phyloP scores from a whole-genome alignment of 495 filamentous ascomycete species.

The Penicillium bialowiezense region DNA sequence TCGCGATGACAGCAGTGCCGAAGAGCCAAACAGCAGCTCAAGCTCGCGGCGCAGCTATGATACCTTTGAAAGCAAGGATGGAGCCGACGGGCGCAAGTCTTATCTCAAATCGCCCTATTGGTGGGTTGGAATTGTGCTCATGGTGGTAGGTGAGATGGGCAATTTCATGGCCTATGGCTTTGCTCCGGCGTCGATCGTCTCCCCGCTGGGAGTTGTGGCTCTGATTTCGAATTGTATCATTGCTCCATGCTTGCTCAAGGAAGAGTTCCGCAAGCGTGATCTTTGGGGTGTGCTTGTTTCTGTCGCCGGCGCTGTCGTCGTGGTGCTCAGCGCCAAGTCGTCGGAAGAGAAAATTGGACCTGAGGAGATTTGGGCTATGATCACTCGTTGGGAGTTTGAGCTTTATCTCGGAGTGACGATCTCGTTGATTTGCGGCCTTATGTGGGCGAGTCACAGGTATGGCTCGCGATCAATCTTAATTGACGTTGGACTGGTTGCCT shows the following conservation, averaged over 20 bases:
- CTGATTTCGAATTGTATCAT: constrained; percentile 95
- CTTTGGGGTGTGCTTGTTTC: constrained; percentile 83
- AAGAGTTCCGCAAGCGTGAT: constrained; percentile 81
- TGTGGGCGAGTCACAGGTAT: constrained; percentile 78
- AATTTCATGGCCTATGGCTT: constrained; percentile 99
- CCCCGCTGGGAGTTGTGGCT: constrained; percentile 90
- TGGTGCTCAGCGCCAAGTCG: constrained; percentile 87
- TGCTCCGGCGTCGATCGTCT: constrained; percentile 98
- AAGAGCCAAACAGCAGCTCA: constrained; percentile 11
- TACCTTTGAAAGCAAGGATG: constrained; percentile 28
- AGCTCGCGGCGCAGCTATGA: constrained; percentile 14
- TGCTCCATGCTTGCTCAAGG: constrained; percentile 88
- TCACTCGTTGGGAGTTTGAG: constrained; percentile 87
- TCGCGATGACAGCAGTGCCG: constrained; percentile 17
- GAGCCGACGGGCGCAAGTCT: constrained; percentile 40
- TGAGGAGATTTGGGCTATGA: constrained; percentile 83
- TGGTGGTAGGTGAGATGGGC: constrained; percentile 88
- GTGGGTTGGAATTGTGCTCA: constrained; percentile 90
- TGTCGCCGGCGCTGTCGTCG: constrained; percentile 82
- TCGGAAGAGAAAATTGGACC: constrained; percentile 90
- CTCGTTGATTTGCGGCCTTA: constrained; percentile 66
- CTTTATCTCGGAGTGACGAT: constrained; percentile 79
- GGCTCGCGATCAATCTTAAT: constrained; percentile 84
- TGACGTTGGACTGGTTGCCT: constrained; percentile 85
- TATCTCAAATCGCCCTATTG: constrained; percentile 92